Base-by-base conservation (phyloP, 129 eudicot species). In the Flaveria linearis region DNA sequence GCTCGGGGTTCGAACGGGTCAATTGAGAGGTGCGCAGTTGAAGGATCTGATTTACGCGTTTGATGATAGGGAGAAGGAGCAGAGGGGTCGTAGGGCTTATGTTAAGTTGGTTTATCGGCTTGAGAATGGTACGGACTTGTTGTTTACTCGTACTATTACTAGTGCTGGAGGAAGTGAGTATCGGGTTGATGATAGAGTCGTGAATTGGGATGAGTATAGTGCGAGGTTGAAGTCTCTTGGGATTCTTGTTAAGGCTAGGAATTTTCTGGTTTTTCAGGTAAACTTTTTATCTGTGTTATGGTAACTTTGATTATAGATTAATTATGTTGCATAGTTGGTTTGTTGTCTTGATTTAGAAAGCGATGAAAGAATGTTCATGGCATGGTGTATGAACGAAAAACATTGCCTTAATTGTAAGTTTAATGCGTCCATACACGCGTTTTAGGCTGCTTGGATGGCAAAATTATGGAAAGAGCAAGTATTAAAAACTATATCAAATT, bases 181-280 rank as follows among this genome's bases (percentile, higher is more conserved):
- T 69, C 86, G 97, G 72, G 80, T 95, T 55, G 89, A 85, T 69
- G 94, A 85, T n/a, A 81, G 82, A 7, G 76, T 84, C 25, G 99
- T 95, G 39, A 91, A 83, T 30, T 91, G 93, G 96, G 96, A 95
- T 69, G 96, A 87, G 17, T 95, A 95, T 72, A 82, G 86, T 55
- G 82, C 77, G 3, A 86, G 71, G 78, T 74, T 95, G 89, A 91
- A 73, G 83, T 76, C 91, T 1, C 91, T 95, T 25, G 99, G 97
- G 14, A 89, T 95, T 67, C 89, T 95, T 0, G 93, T 95, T 46
- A 95, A 95, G 83, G 99, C 99, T 7, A 85, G 99, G 56, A 95
- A 91, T 85, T 95, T 95, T 72, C 88, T 95, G 15, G 99, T 95
- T 52, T 95, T 95, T 81, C 99, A 95, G 99, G 99, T 95, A 33